These are phyloP conservation scores for Globisporangium recalcitrans DNA, from an alignment of 352 stramenopile species.

Conservation along the genomic window DNA sequence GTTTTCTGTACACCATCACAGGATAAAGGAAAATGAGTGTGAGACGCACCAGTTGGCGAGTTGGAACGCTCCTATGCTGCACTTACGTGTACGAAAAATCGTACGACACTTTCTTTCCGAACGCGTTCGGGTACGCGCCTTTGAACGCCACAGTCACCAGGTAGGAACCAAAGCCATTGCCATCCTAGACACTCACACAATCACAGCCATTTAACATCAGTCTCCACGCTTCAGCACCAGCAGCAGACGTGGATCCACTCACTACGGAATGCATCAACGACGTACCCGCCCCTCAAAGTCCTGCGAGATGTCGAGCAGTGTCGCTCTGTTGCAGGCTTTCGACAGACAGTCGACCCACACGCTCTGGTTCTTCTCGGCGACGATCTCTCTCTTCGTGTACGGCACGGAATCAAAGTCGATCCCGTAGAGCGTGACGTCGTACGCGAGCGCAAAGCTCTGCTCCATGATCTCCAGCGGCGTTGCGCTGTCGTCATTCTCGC, in stretches of 20 bases:
- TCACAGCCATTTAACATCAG: too few relatives aligned
- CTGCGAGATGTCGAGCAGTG: conserved; percentile 69
- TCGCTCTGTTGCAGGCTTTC: conserved; percentile 36
- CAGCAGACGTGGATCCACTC: too few relatives aligned
- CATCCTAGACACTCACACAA: conserved; percentile 37
- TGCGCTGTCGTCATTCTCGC: neutral
- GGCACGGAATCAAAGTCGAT: conserved; percentile 38
- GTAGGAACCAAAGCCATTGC: conserved; percentile 59
- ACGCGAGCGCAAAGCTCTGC: conserved; percentile 58
- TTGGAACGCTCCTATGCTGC: neutral
- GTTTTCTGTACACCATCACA: conserved; percentile 36
- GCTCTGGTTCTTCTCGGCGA: conserved; percentile 67
- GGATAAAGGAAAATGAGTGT: neutral
- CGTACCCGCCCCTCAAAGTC: conserved; percentile 50
- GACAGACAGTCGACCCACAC: conserved; percentile 65
- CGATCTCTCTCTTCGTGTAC: conserved; percentile 40
- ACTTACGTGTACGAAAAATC: conserved; percentile 80
- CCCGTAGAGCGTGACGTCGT: conserved; percentile 64
- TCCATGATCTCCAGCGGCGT: conserved; percentile 24
- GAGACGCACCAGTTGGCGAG: neutral
- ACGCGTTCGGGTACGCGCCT: conserved; percentile 71
- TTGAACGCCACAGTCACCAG: conserved; percentile 54
- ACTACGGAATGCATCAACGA: neutral
- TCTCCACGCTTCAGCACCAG: too few relatives aligned
- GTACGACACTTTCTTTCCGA: conserved; percentile 61